Evolutionary conservation across 495 filamentous ascomycete species (phyloP), one percentile per base, ranked within the genome.

Genomic region (Trichoderma virens): DNA sequence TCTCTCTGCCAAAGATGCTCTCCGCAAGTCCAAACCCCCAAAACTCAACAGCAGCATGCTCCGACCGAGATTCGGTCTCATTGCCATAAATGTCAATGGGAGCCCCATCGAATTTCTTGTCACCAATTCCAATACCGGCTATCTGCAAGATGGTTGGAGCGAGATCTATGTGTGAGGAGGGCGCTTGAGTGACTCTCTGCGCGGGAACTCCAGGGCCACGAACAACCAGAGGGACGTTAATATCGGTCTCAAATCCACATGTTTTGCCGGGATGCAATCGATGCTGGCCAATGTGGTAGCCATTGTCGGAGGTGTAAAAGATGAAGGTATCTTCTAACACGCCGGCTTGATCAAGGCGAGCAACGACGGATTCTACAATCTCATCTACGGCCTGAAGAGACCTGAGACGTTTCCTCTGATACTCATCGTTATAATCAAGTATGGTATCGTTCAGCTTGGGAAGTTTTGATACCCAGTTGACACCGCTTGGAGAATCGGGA

Each of bases 251-350:
- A 62, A 84, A 91, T 1, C 86, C 86, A 63, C 84, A 87, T 35
- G 84, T 80, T 73, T 92, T 92, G 2, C 88, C 89, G 2, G 88
- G 87, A 13, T 85, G 84, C 34, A 90, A 68, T 5, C 89, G 80
- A 69, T 92, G 88, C 66, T 91, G 88, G 28, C 87, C 84, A 62
- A 91, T 88, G 66, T 90, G 87, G 71, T 86, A 91, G 0, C 89
- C 88, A 66, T 92, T 91, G 67, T 91, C 89, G 0, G 84, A 86
- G 1, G 87, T 87, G 70, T 88, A 90, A 61, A 92, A 79, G 56
- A 92, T 80, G 65, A 85, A 90, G 0, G 88, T 91, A 65, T 89
- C 83, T 13, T 89, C 85, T 8, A 89, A 71, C 34, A 87, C 66
- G 18, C 73, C 78, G 28, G 79, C 72, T 2, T 75, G 68, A 16